Evolutionary conservation across 225 moss, liverwort and hornwort species (phyloP).

Genomic region (Bryoerythrophyllum caledonicum): DNA sequence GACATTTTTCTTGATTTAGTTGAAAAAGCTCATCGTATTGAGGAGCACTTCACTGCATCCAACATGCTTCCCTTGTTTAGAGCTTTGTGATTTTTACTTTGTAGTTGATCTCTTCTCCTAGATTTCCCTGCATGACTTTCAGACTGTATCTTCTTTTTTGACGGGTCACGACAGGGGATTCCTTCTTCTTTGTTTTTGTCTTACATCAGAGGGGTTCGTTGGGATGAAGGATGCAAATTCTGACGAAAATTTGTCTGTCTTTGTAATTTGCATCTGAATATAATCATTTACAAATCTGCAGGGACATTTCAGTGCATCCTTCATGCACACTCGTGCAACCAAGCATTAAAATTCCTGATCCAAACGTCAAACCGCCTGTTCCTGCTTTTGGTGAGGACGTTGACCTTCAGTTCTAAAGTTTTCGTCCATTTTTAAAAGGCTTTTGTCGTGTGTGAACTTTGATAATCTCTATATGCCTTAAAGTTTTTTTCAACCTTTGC

Average conservation of each 20-base stretch:
- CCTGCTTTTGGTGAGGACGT: constrained; percentile 81
- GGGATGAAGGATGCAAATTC: neutral
- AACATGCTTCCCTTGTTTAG: constrained; percentile 5
- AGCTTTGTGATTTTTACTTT: neutral
- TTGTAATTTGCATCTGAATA: constrained; percentile 8
- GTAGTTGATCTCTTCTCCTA: neutral
- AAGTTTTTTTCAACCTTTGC: constrained; percentile 35
- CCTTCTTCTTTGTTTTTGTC: neutral
- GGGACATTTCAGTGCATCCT: constrained; percentile 75
- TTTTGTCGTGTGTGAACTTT: constrained; percentile 5
- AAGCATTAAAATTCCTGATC: constrained; percentile 51
- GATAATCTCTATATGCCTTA: neutral
- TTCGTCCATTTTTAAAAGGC: neutral
- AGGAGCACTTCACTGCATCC: neutral
- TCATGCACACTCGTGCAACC: constrained; percentile 86
- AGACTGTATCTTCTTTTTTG: neutral
- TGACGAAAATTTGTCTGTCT: neutral
- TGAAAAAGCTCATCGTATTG: neutral
- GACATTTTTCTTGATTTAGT: neutral
- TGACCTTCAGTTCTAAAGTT: constrained; percentile 9
- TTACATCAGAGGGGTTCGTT: neutral
- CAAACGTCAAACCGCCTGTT: constrained; percentile 64
- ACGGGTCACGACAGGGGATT: constrained; percentile 9
- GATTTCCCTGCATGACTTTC: constrained; percentile 1
- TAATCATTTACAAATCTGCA: constrained; percentile 30